Evolutionary conservation across 192 early-diverging fungal genomes (phyloP).

Genomic region (Linnemannia hyalina): DNA sequence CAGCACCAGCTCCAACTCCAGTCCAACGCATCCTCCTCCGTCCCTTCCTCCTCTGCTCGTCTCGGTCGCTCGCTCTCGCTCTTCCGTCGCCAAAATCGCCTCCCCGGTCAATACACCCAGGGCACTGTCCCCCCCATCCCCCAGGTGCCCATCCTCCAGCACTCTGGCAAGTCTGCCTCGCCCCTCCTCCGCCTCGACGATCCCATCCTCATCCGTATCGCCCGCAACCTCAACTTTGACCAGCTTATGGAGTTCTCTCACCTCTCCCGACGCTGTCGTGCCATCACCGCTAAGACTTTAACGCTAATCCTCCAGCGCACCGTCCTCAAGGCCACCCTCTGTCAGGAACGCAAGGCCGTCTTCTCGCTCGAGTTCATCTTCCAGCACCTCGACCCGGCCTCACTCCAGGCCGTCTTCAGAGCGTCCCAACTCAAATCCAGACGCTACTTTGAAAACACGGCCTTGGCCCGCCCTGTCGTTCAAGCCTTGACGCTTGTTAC

Average conservation of each 20-base stretch:
- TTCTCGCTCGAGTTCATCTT: slow-evolving; percentile 57
- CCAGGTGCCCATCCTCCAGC: slow-evolving; percentile 43
- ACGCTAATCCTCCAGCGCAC: slow-evolving; percentile 48
- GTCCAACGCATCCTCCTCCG: not conserved
- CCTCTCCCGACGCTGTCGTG: slow-evolving; percentile 50
- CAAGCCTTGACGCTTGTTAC: slow-evolving; percentile 51
- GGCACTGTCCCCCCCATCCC: slow-evolving; percentile 52
- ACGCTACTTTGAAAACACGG: slow-evolving; percentile 55
- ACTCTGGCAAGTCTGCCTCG: slow-evolving; percentile 44
- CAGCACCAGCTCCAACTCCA: slow-evolving; percentile 14
- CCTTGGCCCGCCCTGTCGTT: slow-evolving; percentile 48
- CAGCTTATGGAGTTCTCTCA: slow-evolving; percentile 44
- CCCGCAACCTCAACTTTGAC: slow-evolving; percentile 24
- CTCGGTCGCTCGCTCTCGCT: slow-evolving; percentile 43
- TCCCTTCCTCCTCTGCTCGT: not conserved
- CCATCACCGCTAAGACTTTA: slow-evolving; percentile 48
- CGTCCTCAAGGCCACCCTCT: slow-evolving; percentile 51
- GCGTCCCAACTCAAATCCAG: slow-evolving; percentile 49
- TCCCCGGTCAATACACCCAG: slow-evolving; percentile 34
- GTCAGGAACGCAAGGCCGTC: slow-evolving; percentile 56
- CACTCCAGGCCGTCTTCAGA: slow-evolving; percentile 51
- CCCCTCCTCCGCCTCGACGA: slow-evolving; percentile 42
- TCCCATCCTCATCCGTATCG: slow-evolving; percentile 49
- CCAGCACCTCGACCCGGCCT: slow-evolving; percentile 52
- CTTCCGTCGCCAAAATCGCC: slow-evolving; percentile 40